Conservation (phyloP, 768 basidiomycete species). For the Harrya chromipes region DNA sequence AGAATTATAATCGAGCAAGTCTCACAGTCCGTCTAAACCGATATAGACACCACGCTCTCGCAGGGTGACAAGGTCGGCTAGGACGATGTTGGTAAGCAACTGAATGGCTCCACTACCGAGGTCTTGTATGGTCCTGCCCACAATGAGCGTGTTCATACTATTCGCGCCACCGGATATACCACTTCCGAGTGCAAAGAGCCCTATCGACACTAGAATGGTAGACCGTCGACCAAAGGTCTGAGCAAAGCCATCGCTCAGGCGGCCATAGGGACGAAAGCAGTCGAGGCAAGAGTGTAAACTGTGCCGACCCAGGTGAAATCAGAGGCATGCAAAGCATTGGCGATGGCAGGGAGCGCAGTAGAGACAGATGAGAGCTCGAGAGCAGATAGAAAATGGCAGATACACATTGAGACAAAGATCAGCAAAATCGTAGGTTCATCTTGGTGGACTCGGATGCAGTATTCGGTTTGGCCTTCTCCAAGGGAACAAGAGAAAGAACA, state of each 20-base stretch:
- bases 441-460: not conserved
- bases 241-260: slow-evolving; percentile 37
- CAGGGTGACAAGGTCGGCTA: slow-evolving; percentile 46
- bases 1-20: not conserved
- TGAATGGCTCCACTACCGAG: slow-evolving; percentile 40
- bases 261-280: slow-evolving; percentile 40
- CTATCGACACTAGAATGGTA: slow-evolving; percentile 29
- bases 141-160: slow-evolving; percentile 42
- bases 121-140: slow-evolving; percentile 40
- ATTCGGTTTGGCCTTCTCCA: not conserved
- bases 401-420: slow-evolving; percentile 28
- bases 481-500: too few relatives aligned
- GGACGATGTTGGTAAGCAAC: slow-evolving; percentile 38
- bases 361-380: slow-evolving; percentile 33
- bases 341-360: slow-evolving; percentile 44
- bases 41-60: slow-evolving; percentile 40
- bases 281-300: slow-evolving; percentile 41
- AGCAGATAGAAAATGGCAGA: slow-evolving; percentile 30
- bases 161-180: slow-evolving; percentile 40
- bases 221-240: slow-evolving; percentile 40
- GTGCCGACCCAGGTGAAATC: slow-evolving; percentile 46
- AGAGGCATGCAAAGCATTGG: slow-evolving; percentile 33
- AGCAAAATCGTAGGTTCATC: slow-evolving; percentile 28
- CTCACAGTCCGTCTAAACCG: slow-evolving; percentile 38
- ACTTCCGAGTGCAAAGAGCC: slow-evolving; percentile 41